Evolutionary conservation across 495 filamentous ascomycete species (phyloP).

Genomic region (Echria macrotheca): DNA sequence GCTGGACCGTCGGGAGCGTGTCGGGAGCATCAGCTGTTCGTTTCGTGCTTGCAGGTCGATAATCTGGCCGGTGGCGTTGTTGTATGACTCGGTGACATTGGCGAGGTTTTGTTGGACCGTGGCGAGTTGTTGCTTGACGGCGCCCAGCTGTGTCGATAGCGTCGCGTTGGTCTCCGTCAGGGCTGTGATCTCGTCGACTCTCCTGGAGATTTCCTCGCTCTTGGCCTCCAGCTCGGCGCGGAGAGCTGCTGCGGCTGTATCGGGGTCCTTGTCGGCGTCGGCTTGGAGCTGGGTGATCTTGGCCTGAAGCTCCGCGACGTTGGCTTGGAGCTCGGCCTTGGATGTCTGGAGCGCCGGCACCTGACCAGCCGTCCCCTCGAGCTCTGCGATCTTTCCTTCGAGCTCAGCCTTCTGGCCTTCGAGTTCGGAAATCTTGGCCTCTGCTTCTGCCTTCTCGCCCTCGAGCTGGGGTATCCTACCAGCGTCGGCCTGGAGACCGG

Average conservation of each 20-base stretch:
- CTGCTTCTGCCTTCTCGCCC: constrained; percentile 22
- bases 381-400: constrained; percentile 24
- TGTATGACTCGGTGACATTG: constrained; percentile 20
- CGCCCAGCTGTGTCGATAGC: constrained; percentile 23
- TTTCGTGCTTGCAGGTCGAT: constrained; percentile 20
- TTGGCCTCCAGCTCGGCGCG: constrained; percentile 27
- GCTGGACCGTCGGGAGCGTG: constrained; percentile 16
- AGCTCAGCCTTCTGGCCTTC: constrained; percentile 19
- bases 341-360: constrained; percentile 25
- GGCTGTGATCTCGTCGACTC: constrained; percentile 21
- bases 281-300: constrained; percentile 23
- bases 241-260: constrained; percentile 20
- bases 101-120: constrained; percentile 16
- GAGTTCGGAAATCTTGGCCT: constrained; percentile 28
- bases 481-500: constrained; percentile 21
- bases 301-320: constrained; percentile 19
- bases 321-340: constrained; percentile 25
- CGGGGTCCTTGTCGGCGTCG: constrained; percentile 22
- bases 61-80: constrained; percentile 17
- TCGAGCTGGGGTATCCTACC: constrained; percentile 22
- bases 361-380: constrained; percentile 33
- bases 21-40: constrained; percentile 14
- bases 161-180: constrained; percentile 23
- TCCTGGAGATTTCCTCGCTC: constrained; percentile 20
- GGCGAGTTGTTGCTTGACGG: constrained; percentile 21